Percentiles rank a stretch among this genome's conserved stretches.
These are phyloP conservation scores for Conidiobolus incongruus DNA, from an alignment of 371 early-diverging fungal genomes.

Conservation along the genomic window DNA sequence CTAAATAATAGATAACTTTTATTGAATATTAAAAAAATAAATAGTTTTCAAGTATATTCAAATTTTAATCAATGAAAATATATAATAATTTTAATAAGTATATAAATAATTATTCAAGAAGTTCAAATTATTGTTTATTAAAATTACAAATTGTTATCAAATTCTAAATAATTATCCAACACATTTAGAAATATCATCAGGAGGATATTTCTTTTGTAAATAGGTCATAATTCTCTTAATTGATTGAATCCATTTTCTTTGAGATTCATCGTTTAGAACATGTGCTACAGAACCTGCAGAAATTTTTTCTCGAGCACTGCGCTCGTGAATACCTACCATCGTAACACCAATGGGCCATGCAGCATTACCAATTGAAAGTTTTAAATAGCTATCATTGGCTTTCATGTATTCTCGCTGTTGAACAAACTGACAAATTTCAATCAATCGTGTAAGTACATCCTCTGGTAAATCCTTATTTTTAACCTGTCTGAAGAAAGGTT, in stretches of 20 bases:
- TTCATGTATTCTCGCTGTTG: slow-evolving; percentile 71
- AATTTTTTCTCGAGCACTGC: slow-evolving; percentile 92
- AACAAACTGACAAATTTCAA: slow-evolving; percentile 69
- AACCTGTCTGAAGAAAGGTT: slow-evolving; percentile 69
- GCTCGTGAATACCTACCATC: slow-evolving; percentile 87
- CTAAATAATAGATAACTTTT: no score
- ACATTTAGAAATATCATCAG: slow-evolving; percentile 14
- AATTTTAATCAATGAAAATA: no score
- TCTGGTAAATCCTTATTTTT: slow-evolving; percentile 51
- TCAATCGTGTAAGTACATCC: slow-evolving; percentile 67
- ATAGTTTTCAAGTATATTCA: no score
- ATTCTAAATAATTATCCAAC: slow-evolving; percentile 6
- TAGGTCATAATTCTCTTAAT: slow-evolving; percentile 92
- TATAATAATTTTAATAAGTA: no score
- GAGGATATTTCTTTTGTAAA: slow-evolving; percentile 79
- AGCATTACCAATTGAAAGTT: slow-evolving; percentile 88
- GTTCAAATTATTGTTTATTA: no score
- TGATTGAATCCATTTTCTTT: slow-evolving; percentile 96
- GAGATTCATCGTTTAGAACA: slow-evolving; percentile 91
- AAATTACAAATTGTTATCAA: no score
- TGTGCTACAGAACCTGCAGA: slow-evolving; percentile 85
- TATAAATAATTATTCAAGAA: no score
- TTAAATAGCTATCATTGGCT: slow-evolving; percentile 85
- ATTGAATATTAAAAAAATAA: no score
- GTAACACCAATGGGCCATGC: slow-evolving; percentile 98